A percentile compares a stretch with the other conserved stretches of the same genome.
phyloP scores from a whole-genome alignment of 768 basidiomycete species.

The Roridomyces roridus region DNA sequence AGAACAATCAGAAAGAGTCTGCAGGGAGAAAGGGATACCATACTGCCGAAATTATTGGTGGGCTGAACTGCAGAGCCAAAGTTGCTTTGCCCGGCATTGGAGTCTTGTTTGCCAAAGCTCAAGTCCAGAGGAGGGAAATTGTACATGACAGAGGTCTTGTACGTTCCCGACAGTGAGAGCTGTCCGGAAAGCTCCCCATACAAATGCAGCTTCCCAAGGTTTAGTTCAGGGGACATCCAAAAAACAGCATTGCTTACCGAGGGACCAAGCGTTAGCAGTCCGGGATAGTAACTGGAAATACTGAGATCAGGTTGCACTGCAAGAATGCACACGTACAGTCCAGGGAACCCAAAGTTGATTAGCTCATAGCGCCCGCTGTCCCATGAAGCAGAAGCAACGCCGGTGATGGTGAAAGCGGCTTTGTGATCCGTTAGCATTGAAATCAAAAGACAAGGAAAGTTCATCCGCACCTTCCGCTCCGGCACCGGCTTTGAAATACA shows the following conservation, averaged over 20 bases:
- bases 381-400: constrained; percentile 19
- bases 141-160: background rate
- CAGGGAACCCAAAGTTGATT: constrained; percentile 29
- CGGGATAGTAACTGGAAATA: constrained; percentile 4
- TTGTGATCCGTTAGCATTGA: constrained; percentile 19
- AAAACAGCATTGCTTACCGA: constrained; percentile 1
- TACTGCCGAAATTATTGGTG: background rate
- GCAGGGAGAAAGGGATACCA: no score
- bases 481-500: background rate
- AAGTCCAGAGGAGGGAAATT: constrained; percentile 10
- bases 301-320: background rate
- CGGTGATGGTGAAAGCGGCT: constrained; percentile 28
- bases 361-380: constrained; percentile 8
- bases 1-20: no score
- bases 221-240: background rate
- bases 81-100: background rate
- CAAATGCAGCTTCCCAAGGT: background rate
- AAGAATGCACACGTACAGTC: constrained; percentile 8
- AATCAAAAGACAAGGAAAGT: constrained; percentile 11
- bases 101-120: constrained; percentile 13
- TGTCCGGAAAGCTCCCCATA: constrained; percentile 9
- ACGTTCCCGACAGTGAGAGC: background rate
- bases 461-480: no score
- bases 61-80: background rate
- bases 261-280: constrained; percentile 30